These are phyloP conservation scores for Endothia cerciana DNA, from an alignment of 2,329 filamentous ascomycete species.

Conservation along the genomic window DNA sequence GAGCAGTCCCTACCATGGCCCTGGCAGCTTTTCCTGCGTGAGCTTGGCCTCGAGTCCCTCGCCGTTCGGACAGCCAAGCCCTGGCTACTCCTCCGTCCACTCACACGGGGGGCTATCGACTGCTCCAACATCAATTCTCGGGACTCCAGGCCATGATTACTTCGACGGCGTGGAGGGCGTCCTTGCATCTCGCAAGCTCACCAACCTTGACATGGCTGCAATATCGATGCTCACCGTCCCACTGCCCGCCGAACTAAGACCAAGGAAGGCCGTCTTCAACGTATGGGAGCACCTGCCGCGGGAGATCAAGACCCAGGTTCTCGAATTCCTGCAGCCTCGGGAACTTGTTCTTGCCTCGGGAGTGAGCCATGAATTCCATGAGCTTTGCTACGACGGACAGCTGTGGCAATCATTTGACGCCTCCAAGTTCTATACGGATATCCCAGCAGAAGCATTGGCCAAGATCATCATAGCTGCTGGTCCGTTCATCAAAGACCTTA, in stretches of 20 bases:
- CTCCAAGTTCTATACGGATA: slow-evolving; percentile 83
- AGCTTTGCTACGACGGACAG: slow-evolving; percentile 91
- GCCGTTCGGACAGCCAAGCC: slow-evolving; percentile 43
- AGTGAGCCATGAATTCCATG: slow-evolving; percentile 78
- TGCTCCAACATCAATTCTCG: slow-evolving; percentile 44
- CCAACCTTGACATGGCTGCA: slow-evolving; percentile 47
- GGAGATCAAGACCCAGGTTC: slow-evolving; percentile 79
- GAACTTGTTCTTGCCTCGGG: slow-evolving; percentile 79
- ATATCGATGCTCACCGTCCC: slow-evolving; percentile 49
- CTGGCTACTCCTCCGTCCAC: slow-evolving; percentile 38
- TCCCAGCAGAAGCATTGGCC: slow-evolving; percentile 80
- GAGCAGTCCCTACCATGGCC: slow-evolving; percentile 67
- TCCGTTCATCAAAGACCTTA: slow-evolving; percentile 88
- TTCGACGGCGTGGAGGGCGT: slow-evolving; percentile 50
- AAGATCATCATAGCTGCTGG: slow-evolving; percentile 85
- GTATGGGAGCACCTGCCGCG: slow-evolving; percentile 83
- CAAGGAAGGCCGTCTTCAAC: slow-evolving; percentile 54
- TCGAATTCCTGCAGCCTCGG: slow-evolving; percentile 76
- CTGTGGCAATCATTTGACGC: slow-evolving; percentile 86
- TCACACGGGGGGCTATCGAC: slow-evolving; percentile 39
- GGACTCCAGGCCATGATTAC: slow-evolving; percentile 45
- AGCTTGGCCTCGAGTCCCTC: slow-evolving; percentile 53
- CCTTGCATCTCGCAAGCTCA: slow-evolving; percentile 60
- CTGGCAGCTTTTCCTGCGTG: slow-evolving; percentile 57
- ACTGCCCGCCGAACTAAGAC: slow-evolving; percentile 66